Base-by-base conservation (phyloP, 352 stramenopile genomes). In the Phytophthora chlamydospora region DNA sequence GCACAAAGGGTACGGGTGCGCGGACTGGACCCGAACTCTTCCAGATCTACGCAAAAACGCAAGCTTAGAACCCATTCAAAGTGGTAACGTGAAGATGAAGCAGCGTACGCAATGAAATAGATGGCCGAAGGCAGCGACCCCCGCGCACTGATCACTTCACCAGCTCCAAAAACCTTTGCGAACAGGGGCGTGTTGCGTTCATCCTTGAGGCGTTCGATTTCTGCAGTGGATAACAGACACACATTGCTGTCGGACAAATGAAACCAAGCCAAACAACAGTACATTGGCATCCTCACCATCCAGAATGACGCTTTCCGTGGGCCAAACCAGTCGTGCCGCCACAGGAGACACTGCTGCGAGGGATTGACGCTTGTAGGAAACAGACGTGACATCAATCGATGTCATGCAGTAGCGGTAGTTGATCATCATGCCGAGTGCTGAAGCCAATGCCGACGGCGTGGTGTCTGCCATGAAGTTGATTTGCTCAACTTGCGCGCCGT, bases 391-490 rank as follows among this genome's bases (percentile, higher is more conserved):
- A 27, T 91, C 77, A 45, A 91, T 84, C 29, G 80, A 89, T 5
- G 72, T 90, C 81, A 95, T 93, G 54, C 80, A 89, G 54, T 95
- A 95, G 42, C 86, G 83, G 53, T 95, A 95, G 62, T 95, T 95
- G 70, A 95, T 89, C 86, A 95, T 95, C 64, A 91, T 85, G 7
- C 79, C 81, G 6, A 88, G 73, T 17, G 81, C 75, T 7, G 50
- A 74, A 13, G 54, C 50, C 32, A 91, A 55, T 9, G 76, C 78
- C 14, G 75, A 67, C 7, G 66, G 57, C 3, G 83, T 88, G 13
- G 71, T 74, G 55, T 95, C 83, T 0, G 84, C 86, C 33, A 87
- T 71, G 47, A 93, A 95, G 47, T 95, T 93, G 50, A 95, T 73
- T 44, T 92, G 85, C 57, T 95, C 86, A 14, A 95, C 84, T 59